Base-by-base conservation (phyloP, 2,329 filamentous ascomycete genomes). In the Coleophoma crateriformis region DNA sequence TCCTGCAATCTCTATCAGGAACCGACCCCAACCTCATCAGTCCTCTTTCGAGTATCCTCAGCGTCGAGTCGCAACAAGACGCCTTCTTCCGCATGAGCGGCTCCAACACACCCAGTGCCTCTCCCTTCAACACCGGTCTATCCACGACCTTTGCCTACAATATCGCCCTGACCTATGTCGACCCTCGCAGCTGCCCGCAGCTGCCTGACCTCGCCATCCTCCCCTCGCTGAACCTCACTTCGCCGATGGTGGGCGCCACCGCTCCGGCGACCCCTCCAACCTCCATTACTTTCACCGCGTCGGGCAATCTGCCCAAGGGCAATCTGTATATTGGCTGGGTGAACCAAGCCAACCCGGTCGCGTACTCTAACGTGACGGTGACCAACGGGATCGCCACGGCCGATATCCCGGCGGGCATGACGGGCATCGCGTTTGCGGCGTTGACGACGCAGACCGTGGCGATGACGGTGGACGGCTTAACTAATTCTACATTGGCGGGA, bases 401-500 rank as follows among this genome's bases (percentile, higher is more conserved):
- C 13, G 45, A 40, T 17, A 19, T 39, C 8, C 50, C 50, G 1
- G 13, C 6, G 34, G 50, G 50, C 5, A n/a, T 52, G 17, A 45
- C 38, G 14, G 50, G 50, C 39, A 45, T 49, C 12, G 44, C 41
- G 3, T 52, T 49, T 46, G 44, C 34, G 7, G 47, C 50, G 11
- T 41, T 49, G 22, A 52, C 50, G n/a, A 41, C 37, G 2, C 50
- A 52, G 20, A 46, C 33, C 17, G 45, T 47, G 6, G 47, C 38
- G 11, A 49, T 39, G 39, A 47, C 47, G 5, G 39, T 49, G 4
- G 50, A 49, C 17, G 50, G 19, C 19, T 32, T 52, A 27, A 27
- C 50, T 34, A 45, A 47, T 44, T 47, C 20, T 32, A 52, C 50
- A 7, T 33, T 52, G 32, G 50, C 50, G 3, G 50, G 50, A 38